Evolutionary conservation across 164 flowering plant genomes (phyloP), one percentile per base, ranked within the genome.

Genomic region (Brasenia schreberi): DNA sequence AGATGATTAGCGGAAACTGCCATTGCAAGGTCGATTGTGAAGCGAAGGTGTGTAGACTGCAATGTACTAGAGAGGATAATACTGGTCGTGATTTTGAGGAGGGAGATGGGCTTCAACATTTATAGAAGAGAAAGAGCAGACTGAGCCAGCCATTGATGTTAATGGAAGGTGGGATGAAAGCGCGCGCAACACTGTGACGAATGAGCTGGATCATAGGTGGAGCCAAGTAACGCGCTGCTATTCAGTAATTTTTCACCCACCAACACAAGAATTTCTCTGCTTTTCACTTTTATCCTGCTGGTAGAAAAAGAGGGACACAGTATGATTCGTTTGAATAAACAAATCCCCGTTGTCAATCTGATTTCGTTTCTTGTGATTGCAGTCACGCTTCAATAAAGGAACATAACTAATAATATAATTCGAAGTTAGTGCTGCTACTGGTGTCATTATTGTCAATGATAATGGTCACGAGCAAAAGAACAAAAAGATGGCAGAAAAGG

Each of bases 131-230:
- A 12, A 49, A 12, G 53, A 7, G 1, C 9, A 4, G 53, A 49
- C 12, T 49, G 56, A 49, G 56, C 56, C 56, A 9, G 56, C 16
- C 56, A 14, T 9, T 14, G 56, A 9, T 9, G 56, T 14, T 49
- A 9, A 9, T 49, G 56, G 56, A 49, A 49, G 56, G 56, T 49
- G 56, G 56, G 56, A 49, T 9, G 56, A 49, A 49, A 49, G 10
- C 16, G 3, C 56, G 16, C 56, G 16, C 16, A 33, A 9, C 56
- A 49, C 56, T 49, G 56, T 49, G 16, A 49, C 16, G 56, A 49
- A 49, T 49, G 63, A 23, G 63, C 23, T 61, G 63, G 63, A 7
- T 61, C 63, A 61, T 23, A 12, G 18, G n/a, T 61, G 63, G 63
- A 61, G 27, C 12, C 63, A 61, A 18, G 9, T 18, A 12, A 18